phyloP scores from a whole-genome alignment of 1,284 basidiomycete genomes.

The Trametes polyzona region DNA sequence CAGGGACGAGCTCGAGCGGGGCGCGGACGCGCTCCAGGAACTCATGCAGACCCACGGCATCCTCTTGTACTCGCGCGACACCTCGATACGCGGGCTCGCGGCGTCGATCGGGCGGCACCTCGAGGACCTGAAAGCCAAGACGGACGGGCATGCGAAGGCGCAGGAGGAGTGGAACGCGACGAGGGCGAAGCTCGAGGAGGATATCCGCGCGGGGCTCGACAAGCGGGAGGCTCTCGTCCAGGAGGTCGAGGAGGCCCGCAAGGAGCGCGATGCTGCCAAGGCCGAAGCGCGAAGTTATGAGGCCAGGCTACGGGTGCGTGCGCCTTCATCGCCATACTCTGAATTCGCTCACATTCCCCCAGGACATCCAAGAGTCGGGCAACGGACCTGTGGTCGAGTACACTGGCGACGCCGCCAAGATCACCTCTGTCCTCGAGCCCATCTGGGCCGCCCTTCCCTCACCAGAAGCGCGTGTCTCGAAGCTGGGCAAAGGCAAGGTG shows the following conservation, averaged over 20 bases:
- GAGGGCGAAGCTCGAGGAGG: slow-evolving; percentile 53
- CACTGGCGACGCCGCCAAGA: slow-evolving; percentile 56
- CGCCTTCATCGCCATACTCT: too few relatives aligned
- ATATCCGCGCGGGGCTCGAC: slow-evolving; percentile 48
- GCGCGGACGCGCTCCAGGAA: slow-evolving; percentile 47
- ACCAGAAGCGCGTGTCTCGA: slow-evolving; percentile 72
- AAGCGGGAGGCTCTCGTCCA: slow-evolving; percentile 51
- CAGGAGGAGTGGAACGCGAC: slow-evolving; percentile 51
- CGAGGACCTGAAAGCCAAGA: slow-evolving; percentile 50
- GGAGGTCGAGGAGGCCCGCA: slow-evolving; percentile 59
- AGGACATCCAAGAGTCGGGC: slow-evolving; percentile 25
- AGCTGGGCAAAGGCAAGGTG: slow-evolving; percentile 56
- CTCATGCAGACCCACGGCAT: slow-evolving; percentile 60
- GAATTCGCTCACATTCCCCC: neutral
- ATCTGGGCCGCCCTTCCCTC: slow-evolving; percentile 85
- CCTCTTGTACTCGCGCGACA: slow-evolving; percentile 51
- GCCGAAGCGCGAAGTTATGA: slow-evolving; percentile 50
- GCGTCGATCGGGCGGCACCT: slow-evolving; percentile 59
- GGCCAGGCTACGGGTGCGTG: slow-evolving; percentile 48
- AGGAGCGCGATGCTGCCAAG: slow-evolving; percentile 58
- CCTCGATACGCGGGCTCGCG: slow-evolving; percentile 55
- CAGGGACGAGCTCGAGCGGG: slow-evolving; percentile 53
- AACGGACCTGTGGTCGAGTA: slow-evolving; percentile 43
- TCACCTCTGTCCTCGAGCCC: slow-evolving; percentile 66
- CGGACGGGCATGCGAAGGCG: slow-evolving; percentile 53